These are phyloP conservation scores for Candida insectorum DNA, from an alignment of 805 yeast species.

Conservation along the genomic window DNA sequence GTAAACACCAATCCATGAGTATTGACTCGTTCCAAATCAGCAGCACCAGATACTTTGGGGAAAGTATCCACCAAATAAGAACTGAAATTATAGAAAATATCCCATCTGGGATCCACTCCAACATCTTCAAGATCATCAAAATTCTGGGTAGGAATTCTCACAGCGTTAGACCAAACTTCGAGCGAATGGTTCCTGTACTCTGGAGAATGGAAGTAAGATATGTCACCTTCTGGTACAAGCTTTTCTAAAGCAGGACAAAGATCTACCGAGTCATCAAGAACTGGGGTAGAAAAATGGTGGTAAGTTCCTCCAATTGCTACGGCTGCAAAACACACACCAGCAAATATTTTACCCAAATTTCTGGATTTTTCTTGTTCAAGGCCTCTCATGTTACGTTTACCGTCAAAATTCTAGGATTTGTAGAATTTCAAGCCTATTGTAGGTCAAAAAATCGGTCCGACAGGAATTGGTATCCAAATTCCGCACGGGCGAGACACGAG, in stretches of 20 bases:
- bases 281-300: no score
- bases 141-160: constrained; percentile 9
- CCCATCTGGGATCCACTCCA: constrained; percentile 29
- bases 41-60: constrained; percentile 47
- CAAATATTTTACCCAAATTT: no score
- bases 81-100: constrained; percentile 43
- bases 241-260: constrained; percentile 6
- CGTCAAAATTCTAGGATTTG: no score
- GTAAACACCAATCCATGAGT: constrained; percentile 61
- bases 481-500: no score
- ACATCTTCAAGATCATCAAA: constrained; percentile 10
- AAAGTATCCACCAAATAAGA: constrained; percentile 49
- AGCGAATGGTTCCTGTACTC: constrained; percentile 8
- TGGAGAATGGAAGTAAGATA: constrained; percentile 6
- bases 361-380: no score
- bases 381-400: no score
- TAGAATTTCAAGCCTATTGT: no score
- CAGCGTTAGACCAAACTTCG: constrained; percentile 7
- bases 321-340: no score
- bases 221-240: constrained; percentile 4
- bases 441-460: no score
- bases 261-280: neutral
- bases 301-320: no score
- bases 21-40: constrained; percentile 56
- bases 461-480: no score